phyloP scores from a whole-genome alignment of 2,329 filamentous ascomycete genomes.

The Trichoderma sp. region DNA sequence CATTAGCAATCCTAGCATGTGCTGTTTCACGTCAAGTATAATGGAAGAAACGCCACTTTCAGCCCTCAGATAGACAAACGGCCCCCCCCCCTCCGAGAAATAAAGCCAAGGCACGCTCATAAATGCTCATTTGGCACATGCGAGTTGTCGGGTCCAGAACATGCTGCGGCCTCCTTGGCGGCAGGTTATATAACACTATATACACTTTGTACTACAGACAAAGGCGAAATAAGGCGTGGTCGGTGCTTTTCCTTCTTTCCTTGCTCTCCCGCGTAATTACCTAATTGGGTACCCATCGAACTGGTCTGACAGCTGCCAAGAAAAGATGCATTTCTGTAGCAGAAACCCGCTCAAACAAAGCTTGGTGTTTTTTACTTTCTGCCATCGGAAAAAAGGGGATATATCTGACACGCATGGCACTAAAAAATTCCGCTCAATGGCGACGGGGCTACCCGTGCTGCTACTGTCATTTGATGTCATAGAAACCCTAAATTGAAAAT shows the following conservation, averaged over 20 bases:
- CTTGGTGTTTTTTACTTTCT: not conserved
- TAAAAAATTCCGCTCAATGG: not conserved
- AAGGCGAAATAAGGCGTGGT: constrained; percentile 1
- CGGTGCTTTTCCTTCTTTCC: not conserved
- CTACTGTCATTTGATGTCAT: not conserved
- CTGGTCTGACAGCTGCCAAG: not conserved
- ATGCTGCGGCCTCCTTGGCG: constrained; percentile 6
- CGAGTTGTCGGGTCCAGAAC: constrained; percentile 1
- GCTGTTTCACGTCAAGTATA: not conserved
- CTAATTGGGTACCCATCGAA: not conserved
- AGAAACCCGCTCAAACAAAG: not conserved
- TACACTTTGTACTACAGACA: not conserved
- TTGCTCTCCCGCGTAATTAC: not conserved
- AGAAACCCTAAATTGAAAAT: not conserved
- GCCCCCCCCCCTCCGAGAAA: not conserved
- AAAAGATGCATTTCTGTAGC: not conserved
- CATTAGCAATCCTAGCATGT: constrained; percentile 14
- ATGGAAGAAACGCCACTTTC: not conserved
- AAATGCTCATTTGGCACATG: not conserved
- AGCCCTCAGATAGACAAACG: not conserved
- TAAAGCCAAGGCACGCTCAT: not conserved
- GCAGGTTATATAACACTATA: not conserved
- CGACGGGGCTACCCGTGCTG: not conserved
- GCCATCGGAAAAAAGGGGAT: not conserved
- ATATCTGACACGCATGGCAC: not conserved